Conservation (phyloP, 1,139 yeast genomes). For the Kodamaea alishanica region DNA sequence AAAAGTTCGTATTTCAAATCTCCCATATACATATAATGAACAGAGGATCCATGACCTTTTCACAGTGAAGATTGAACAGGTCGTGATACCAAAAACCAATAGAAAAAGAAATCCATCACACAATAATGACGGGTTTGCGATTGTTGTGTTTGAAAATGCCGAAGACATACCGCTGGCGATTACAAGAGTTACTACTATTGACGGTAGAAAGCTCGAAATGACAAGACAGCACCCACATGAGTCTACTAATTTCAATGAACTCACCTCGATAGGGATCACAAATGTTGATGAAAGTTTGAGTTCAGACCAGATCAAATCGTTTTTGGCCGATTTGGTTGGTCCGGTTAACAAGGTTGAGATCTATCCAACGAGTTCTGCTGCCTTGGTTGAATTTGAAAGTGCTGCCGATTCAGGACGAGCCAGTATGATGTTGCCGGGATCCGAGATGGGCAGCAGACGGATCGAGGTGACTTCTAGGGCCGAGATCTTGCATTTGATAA, state of each 20-base stretch:
- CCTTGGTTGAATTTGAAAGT: constrained; percentile 49
- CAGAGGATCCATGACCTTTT: constrained; percentile 26
- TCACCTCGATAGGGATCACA: constrained; percentile 38
- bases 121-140: constrained; percentile 54
- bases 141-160: constrained; percentile 41
- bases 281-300: constrained; percentile 48
- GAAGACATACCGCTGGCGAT: constrained; percentile 43
- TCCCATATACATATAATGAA: constrained; percentile 39
- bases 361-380: constrained; percentile 48
- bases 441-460: constrained; percentile 29
- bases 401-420: constrained; percentile 57
- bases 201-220: constrained; percentile 44
- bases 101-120: constrained; percentile 19
- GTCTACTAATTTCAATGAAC: constrained; percentile 24
- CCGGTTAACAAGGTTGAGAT: constrained; percentile 40
- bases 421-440: constrained; percentile 45
- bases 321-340: constrained; percentile 33
- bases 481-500: constrained; percentile 21
- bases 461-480: constrained; percentile 37
- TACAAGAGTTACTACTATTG: constrained; percentile 30
- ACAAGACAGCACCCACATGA: constrained; percentile 25
- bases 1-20: constrained; percentile 50
- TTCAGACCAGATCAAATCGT: constrained; percentile 34
- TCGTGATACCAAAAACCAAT: constrained; percentile 46
- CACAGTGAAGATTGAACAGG: constrained; percentile 41